Conservation (phyloP, 1,284 basidiomycete species). For the Ceratobasidium sp. region DNA sequence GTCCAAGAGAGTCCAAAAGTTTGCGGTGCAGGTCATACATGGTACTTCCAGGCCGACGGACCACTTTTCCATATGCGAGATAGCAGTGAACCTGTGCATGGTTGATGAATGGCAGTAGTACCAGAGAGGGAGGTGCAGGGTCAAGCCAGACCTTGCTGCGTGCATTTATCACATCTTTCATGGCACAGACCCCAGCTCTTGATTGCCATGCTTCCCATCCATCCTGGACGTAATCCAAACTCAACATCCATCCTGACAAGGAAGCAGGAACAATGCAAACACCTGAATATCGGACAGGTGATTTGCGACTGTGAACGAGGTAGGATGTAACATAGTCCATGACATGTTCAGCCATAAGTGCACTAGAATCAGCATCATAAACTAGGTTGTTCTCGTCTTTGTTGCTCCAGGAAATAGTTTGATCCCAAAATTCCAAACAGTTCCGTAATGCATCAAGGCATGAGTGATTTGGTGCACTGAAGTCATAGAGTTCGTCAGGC, state of each 20-base stretch:
- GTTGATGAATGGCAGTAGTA: not conserved
- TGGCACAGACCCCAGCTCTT: not conserved
- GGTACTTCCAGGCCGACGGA: no score
- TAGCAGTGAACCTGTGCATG: slow-evolving; percentile 7
- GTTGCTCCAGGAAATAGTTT: not conserved
- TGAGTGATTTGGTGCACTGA: not conserved
- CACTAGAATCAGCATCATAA: not conserved
- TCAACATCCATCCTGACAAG: no score
- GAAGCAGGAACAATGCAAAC: no score
- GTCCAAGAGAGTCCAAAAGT: not conserved
- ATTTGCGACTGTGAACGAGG: not conserved
- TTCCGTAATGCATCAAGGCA: not conserved
- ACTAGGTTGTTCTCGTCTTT: not conserved
- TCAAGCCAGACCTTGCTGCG: not conserved
- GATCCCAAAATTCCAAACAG: not conserved
- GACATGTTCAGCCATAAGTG: not conserved
- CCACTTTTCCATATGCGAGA: not conserved
- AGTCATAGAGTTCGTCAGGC: no score
- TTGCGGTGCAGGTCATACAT: not conserved
- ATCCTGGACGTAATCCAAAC: no score
- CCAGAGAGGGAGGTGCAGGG: not conserved
- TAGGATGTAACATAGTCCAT: not conserved
- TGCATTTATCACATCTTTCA: not conserved
- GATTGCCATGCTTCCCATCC: no score
- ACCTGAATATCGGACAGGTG: not conserved